These are phyloP conservation scores for Phlebopus sp. DNA, from an alignment of 1,284 basidiomycete species.

Conservation along the genomic window DNA sequence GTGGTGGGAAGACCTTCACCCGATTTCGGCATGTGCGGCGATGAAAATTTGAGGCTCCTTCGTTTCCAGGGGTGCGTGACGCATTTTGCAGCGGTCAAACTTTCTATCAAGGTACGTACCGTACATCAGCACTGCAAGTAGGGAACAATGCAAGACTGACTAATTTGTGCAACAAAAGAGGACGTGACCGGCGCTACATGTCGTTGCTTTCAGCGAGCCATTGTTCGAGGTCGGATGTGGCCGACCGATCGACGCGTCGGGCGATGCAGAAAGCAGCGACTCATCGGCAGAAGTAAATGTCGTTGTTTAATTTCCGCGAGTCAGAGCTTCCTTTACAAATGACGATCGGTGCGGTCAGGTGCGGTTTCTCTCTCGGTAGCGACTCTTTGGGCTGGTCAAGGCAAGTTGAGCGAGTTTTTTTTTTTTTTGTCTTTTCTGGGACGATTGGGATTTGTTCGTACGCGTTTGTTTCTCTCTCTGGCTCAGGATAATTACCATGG, in stretches of 20 bases:
- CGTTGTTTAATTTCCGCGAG: constrained; percentile 9
- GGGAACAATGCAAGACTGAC: constrained; percentile 18
- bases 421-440: not conserved
- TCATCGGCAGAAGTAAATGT: constrained; percentile 2
- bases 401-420: not conserved
- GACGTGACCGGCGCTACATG: not conserved
- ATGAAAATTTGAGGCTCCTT: too few relatives aligned
- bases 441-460: not conserved
- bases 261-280: not conserved
- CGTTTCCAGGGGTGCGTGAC: not conserved
- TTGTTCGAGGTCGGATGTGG: constrained; percentile 3
- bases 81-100: not conserved
- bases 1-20: too few relatives aligned
- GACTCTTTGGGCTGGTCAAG: not conserved
- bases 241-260: not conserved
- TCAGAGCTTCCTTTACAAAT: not conserved
- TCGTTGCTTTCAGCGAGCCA: not conserved
- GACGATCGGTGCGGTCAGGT: not conserved
- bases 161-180: constrained; percentile 18
- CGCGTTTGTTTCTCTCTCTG: not conserved
- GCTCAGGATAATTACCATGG: not conserved
- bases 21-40: too few relatives aligned
- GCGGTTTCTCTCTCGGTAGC: constrained; percentile 5
- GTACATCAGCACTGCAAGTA: constrained; percentile 13
- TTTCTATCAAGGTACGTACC: not conserved